Evolutionary conservation across 129 eudicot genomes (phyloP).

Genomic region (Arctium minus): DNA sequence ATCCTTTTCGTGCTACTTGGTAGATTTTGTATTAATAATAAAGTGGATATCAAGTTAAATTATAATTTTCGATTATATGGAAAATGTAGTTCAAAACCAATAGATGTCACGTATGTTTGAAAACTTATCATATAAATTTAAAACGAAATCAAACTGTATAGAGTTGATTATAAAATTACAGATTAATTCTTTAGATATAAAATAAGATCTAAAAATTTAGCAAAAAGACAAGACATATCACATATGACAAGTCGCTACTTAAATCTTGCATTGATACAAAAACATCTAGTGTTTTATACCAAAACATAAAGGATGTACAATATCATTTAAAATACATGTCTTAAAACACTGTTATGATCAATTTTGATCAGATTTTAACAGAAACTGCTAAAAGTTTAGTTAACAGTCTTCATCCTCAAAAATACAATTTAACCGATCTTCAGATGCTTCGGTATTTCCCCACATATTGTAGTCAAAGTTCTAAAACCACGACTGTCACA

Average conservation of each 20-base stretch:
- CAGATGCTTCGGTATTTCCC: background rate
- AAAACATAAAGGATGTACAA: conserved; percentile 19
- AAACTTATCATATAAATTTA: too few relatives aligned
- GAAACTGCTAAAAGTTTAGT: background rate
- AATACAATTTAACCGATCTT: background rate
- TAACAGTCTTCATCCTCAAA: conserved; percentile 18
- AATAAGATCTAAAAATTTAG: background rate
- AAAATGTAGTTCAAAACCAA: too few relatives aligned
- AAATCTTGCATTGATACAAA: conserved; percentile 15
- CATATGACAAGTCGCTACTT: background rate
- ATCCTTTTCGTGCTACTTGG: too few relatives aligned
- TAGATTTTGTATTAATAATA: too few relatives aligned
- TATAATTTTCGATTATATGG: too few relatives aligned
- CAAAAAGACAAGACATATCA: background rate
- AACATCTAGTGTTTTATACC: background rate
- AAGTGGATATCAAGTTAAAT: too few relatives aligned
- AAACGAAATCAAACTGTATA: background rate
- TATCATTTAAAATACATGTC: conserved; percentile 13
- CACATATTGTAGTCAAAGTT: conserved; percentile 39
- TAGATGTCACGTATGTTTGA: too few relatives aligned
- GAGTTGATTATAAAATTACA: background rate
- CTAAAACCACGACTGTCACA: conserved; percentile 83
- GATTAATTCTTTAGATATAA: background rate
- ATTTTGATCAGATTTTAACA: background rate
- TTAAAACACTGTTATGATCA: conserved; percentile 13